Evolutionary conservation across 2,329 filamentous ascomycete species (phyloP).

Genomic region (Claviceps pusilla): DNA sequence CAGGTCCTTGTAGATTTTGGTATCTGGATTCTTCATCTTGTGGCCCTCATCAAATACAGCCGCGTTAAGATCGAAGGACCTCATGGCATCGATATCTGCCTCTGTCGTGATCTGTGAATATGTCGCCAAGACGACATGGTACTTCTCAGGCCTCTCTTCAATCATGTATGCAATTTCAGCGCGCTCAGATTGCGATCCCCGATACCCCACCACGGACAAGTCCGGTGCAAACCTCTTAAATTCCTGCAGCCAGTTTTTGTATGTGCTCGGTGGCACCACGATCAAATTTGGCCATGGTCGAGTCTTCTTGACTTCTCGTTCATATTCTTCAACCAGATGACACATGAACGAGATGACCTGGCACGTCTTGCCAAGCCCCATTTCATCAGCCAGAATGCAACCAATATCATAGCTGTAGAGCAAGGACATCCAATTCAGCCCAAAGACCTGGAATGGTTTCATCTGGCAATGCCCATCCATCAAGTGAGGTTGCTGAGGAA

Average conservation of each 20-base stretch:
- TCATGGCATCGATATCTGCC: conserved; percentile 36
- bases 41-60: conserved; percentile 90
- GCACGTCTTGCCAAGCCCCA: conserved; percentile 93
- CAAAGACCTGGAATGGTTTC: conserved; percentile 89
- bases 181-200: conserved; percentile 51
- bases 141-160: conserved; percentile 48
- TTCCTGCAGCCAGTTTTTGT: conserved; percentile 91
- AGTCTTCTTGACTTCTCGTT: conserved; percentile 12
- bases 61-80: conserved; percentile 32
- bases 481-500: conserved; percentile 51
- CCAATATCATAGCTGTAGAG: conserved; percentile 67
- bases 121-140: conserved; percentile 47
- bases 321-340: conserved; percentile 56
- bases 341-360: conserved; percentile 89
- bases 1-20: conserved; percentile 65
- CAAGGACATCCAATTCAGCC: conserved; percentile 84
- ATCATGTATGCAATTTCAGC: conserved; percentile 50
- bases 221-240: conserved; percentile 74
- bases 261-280: conserved; percentile 80
- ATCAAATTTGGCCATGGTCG: conserved; percentile 61
- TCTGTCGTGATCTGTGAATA: conserved; percentile 43
- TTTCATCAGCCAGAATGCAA: conserved; percentile 91
- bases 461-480: conserved; percentile 66
- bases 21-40: conserved; percentile 75
- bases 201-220: conserved; percentile 57